A percentile compares a stretch with the other conserved stretches of the same genome.
phyloP scores from a whole-genome alignment of 2,329 filamentous ascomycete genomes.

The Calonectria multiphialidica region DNA sequence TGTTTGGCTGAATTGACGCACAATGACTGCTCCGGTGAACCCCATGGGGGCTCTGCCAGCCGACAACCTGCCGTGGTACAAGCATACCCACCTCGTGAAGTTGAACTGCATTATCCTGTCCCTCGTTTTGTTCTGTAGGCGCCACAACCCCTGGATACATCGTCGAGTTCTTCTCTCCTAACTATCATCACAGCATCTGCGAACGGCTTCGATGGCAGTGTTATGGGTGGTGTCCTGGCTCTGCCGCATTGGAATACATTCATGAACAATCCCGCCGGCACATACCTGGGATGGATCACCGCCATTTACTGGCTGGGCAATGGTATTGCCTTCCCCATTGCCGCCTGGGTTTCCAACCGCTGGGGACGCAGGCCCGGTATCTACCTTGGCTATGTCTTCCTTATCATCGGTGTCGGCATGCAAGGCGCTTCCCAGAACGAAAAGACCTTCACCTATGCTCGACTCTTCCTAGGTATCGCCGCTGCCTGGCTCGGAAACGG shows the following conservation, averaged over 20 bases:
- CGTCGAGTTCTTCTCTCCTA: not conserved
- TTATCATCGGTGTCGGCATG: conserved; percentile 29
- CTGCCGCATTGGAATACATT: conserved; percentile 37
- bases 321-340: conserved; percentile 32
- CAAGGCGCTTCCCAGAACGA: conserved; percentile 28
- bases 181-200: conserved; percentile 18
- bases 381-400: conserved; percentile 30
- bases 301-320: conserved; percentile 42
- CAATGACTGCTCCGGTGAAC: conserved; percentile 15
- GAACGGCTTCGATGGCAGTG: conserved; percentile 29
- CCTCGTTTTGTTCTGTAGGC: conserved; percentile 31
- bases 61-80: conserved; percentile 30
- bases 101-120: conserved; percentile 33
- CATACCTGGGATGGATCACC: conserved; percentile 38
- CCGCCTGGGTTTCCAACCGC: conserved; percentile 27
- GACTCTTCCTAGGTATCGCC: conserved; percentile 32
- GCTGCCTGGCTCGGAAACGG: conserved; percentile 29
- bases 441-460: conserved; percentile 28
- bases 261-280: conserved; percentile 32
- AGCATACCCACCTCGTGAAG: conserved; percentile 25
- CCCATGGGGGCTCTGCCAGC: not conserved
- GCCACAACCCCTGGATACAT: not conserved
- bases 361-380: conserved; percentile 28
- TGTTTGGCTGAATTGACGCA: not conserved
- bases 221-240: conserved; percentile 31